A percentile compares a stretch with the other conserved stretches of the same genome.
phyloP scores from a whole-genome alignment of 495 filamentous ascomycete genomes.

The Penicillium flavigenum region DNA sequence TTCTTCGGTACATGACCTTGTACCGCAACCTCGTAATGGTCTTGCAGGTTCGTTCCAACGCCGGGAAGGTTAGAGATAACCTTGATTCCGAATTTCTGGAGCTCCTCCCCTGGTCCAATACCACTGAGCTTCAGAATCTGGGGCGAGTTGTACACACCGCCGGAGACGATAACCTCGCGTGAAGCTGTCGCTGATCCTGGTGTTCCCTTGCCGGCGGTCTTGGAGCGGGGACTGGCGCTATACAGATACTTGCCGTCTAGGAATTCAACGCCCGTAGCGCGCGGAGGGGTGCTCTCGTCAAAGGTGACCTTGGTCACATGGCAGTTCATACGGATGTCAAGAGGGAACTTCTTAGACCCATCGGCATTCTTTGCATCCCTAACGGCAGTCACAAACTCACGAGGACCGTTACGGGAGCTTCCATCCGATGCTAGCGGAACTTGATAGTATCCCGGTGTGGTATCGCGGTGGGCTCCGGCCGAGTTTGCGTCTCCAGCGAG shows the following conservation, averaged over 20 bases:
- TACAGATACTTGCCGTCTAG: constrained; percentile 60
- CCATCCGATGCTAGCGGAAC: constrained; percentile 51
- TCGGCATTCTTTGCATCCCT: constrained; percentile 50
- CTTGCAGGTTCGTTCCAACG: constrained; percentile 66
- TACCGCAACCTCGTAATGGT: constrained; percentile 59
- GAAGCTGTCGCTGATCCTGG: constrained; percentile 48
- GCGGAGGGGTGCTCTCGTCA: constrained; percentile 43
- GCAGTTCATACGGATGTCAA: constrained; percentile 59
- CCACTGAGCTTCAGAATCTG: constrained; percentile 65
- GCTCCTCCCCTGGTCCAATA: constrained; percentile 54
- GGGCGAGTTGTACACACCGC: constrained; percentile 61
- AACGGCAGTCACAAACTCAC: constrained; percentile 55
- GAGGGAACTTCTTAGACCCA: constrained; percentile 54
- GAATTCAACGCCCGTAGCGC: constrained; percentile 62
- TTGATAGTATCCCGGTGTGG: constrained; percentile 48
- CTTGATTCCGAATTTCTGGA: constrained; percentile 50
- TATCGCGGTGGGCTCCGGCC: constrained; percentile 38
- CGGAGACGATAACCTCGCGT: constrained; percentile 59
- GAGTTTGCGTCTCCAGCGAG: constrained; percentile 55
- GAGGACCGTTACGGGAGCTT: constrained; percentile 48
- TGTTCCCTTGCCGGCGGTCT: constrained; percentile 31
- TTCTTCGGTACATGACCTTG: constrained; percentile 43
- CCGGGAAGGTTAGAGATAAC: constrained; percentile 57
- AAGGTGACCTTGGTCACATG: constrained; percentile 62
- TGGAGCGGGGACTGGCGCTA: constrained; percentile 51